Conservation (phyloP, 306 rosid species). For the barrel medic (Medicago truncatula) region DNA sequence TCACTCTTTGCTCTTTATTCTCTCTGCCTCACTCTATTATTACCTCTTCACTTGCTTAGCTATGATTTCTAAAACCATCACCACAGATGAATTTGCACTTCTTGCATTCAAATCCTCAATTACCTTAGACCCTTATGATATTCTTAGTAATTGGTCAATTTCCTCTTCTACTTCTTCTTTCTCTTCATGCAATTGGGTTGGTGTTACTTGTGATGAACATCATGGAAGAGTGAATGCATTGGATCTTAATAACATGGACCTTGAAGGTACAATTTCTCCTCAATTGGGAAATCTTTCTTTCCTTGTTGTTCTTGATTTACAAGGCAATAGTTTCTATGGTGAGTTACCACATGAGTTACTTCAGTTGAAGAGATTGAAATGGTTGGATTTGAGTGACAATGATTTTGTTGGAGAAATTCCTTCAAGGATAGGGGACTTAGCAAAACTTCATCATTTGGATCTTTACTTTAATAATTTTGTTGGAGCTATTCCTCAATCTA, state of each 20-base stretch:
- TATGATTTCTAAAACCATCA: not conserved
- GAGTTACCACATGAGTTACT: conserved; percentile 14
- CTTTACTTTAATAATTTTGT: not conserved
- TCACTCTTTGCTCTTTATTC: not conserved
- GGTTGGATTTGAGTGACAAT: conserved; percentile 2
- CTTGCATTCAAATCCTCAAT: conserved; percentile 38
- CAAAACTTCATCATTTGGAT: conserved; percentile 7
- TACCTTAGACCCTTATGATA: conserved; percentile 14
- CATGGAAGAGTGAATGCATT: conserved; percentile 15
- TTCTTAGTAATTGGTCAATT: conserved; percentile 23
- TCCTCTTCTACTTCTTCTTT: conserved; percentile 5
- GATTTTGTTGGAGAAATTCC: conserved; percentile 4
- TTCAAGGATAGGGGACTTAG: not conserved
- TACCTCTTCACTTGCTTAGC: not conserved
- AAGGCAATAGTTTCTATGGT: conserved; percentile 2
- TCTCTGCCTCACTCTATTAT: not conserved
- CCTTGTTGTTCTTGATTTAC: conserved; percentile 34
- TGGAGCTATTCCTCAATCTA: not conserved
- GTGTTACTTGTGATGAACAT: conserved; percentile 9
- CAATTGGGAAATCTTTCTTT: conserved; percentile 36
- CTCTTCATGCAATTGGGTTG: conserved; percentile 24
- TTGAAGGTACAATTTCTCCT: conserved; percentile 25
- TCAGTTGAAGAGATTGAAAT: not conserved
- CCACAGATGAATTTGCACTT: conserved; percentile 23
- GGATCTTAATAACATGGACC: conserved; percentile 8